Evolutionary conservation across 768 basidiomycete genomes (phyloP).

Genomic region (Boletus edulis): DNA sequence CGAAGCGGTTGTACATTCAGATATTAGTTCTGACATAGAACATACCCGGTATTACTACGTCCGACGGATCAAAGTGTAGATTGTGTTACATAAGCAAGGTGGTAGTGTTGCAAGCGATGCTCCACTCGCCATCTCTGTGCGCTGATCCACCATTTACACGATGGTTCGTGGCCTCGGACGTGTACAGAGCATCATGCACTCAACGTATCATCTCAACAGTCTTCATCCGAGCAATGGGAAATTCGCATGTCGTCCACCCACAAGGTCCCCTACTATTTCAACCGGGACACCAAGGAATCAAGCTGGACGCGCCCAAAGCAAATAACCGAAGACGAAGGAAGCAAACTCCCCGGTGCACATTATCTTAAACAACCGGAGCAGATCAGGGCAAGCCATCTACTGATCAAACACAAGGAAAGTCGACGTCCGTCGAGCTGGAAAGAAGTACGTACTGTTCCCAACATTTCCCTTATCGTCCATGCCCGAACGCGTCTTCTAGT

Average conservation of each 20-base stretch:
- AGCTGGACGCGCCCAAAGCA: conserved; percentile 59
- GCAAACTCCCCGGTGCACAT: conserved; percentile 65
- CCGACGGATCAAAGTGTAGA: neutral
- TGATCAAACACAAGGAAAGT: conserved; percentile 88
- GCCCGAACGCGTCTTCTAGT: conserved; percentile 34
- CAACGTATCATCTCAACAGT: conserved; percentile 13
- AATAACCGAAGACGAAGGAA: conserved; percentile 59
- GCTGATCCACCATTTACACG: conserved; percentile 7
- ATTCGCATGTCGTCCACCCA: conserved; percentile 81
- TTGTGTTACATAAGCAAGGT: conserved; percentile 11
- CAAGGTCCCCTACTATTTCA: conserved; percentile 85
- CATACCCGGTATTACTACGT: too few relatives aligned
- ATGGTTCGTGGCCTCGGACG: conserved; percentile 22
- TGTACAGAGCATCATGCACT: conserved; percentile 4
- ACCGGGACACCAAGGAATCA: conserved; percentile 64
- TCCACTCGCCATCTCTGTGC: neutral
- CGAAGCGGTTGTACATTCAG: too few relatives aligned
- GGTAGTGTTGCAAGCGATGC: too few relatives aligned
- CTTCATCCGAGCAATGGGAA: conserved; percentile 58
- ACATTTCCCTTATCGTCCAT: neutral
- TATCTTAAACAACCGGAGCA: conserved; percentile 47
- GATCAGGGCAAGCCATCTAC: conserved; percentile 91
- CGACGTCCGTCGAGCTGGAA: conserved; percentile 82
- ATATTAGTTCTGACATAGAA: too few relatives aligned
- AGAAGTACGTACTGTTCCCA: conserved; percentile 49